Evolutionary conservation across 2,329 filamentous ascomycete genomes (phyloP), one percentile per base, ranked within the genome.

Genomic region (Aspergillus hiratsukae): DNA sequence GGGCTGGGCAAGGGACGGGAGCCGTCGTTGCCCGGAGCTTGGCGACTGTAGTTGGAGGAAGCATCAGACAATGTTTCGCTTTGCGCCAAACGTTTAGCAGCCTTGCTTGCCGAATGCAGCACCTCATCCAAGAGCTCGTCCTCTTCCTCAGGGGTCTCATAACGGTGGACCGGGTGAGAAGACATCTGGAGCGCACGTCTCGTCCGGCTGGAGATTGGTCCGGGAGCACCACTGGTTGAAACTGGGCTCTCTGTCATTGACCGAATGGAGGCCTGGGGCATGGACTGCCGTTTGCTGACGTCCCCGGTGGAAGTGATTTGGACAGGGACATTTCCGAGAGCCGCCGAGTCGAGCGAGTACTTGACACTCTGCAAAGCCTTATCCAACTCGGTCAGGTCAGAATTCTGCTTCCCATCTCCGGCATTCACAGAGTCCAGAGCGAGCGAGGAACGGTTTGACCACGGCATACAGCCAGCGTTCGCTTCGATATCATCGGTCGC

Each of bases 131-230:
- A 81, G 9, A 99, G 82, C 75, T 99, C 94, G 58, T 99, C 94
- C 69, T 97, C 93, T 74, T 99, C 94, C 66, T 96, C 92, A 1
- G 94, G 91, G 0, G 92, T 92, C 69, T 99, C 94, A 70, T 97
- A 97, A 60, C 90, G 87, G 66, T 89, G 88, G 50, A 89, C 85
- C 4, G 89, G 88, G 60, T 91, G 87, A 4, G 81, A 78, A 14
- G 90, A 87, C 71, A 81, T 79, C 58, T 84, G 81, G 49, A 95
- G 83, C 11, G 90, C 88, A 58, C 91, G 83, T 57, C 93, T 82
- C 14, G 91, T 94, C 59, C 92, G 83, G 71, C 87, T 91, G 0
- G 90, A 91, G 52, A 91, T 82, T 0, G 90, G 88, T 0, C 64
- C 66, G 55, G 60, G 59, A 27, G 59, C 69, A 28, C 61, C 61